Base-by-base conservation (phyloP, 345 rosid genomes). In the Draba incana region DNA sequence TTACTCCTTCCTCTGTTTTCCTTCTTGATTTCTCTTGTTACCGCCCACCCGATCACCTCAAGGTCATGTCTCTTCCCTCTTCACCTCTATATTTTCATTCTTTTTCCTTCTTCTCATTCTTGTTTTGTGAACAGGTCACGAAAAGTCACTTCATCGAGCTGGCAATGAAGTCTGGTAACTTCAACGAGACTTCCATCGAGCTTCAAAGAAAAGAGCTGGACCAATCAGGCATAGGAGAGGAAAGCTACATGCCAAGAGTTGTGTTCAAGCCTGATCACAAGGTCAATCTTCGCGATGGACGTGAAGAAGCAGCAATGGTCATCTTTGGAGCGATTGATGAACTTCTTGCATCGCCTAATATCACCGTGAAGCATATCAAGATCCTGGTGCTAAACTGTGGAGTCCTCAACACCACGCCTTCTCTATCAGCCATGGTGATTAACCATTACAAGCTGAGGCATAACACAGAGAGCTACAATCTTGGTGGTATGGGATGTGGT, bases 401-500 rank as follows among this genome's bases (percentile, higher is more conserved):
- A 50, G 78, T 86, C 15, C 83, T 90, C 12, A 88, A 85, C 53
- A 81, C 95, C 0, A 84, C 90, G 0, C 92, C 95, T 0, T 88
- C 90, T 16, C 74, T 86, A 11, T 82, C 97, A 0, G 75, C 95
- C 27, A 88, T 82, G 92, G 72, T 90, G 11, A 84, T 90, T 41
- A 90, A 88, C 62, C 87, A 81, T 68, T 90, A 84, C 65, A 90
- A 86, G 77, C 80, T 88, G 27, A 57, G 82, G 67, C 88, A 86
- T 14, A 68, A 84, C 60, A 80, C 88, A 47, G 80, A 77, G 45
- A 88, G 85, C 84, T 88, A 79, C 81, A 88, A 88, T 62, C 84
- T 90, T 12, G 92, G 90, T 28, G 97, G 92, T 10, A 90, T 86
- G 97, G 90, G 95, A 0, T 88, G 97, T 37, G 71, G 90, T 10